Conservation (phyloP, 441 rosid species). For the Dalechampia spathulata region DNA sequence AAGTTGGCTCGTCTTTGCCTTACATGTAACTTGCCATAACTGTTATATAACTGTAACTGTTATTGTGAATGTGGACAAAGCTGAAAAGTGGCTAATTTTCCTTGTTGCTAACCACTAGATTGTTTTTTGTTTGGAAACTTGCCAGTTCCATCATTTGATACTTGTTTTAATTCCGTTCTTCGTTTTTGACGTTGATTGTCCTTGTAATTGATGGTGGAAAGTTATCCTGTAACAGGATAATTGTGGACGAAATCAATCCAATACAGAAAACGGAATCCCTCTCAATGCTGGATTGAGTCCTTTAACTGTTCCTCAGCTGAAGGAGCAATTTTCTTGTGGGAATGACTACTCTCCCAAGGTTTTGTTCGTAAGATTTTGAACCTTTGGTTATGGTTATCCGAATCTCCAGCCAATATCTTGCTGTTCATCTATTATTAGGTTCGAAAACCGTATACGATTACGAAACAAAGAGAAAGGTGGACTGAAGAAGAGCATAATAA, state of each 20-base stretch:
- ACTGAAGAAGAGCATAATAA: slow-evolving; percentile 75
- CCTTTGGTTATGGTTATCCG: not conserved
- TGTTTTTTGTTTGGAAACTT: too few relatives aligned
- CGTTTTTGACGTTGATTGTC: too few relatives aligned
- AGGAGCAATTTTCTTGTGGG: slow-evolving; percentile 33
- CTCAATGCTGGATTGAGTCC: slow-evolving; percentile 18
- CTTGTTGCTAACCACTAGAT: too few relatives aligned
- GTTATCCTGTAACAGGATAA: too few relatives aligned
- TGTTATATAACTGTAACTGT: too few relatives aligned
- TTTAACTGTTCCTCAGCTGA: slow-evolving; percentile 19
- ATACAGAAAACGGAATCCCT: slow-evolving; percentile 25
- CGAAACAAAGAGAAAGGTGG: slow-evolving; percentile 90
- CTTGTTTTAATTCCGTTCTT: too few relatives aligned
- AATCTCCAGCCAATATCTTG: not conserved
- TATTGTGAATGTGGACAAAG: too few relatives aligned
- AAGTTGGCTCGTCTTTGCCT: too few relatives aligned
- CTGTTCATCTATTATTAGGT: slow-evolving; percentile 25
- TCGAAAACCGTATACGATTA: slow-evolving; percentile 74
- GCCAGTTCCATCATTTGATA: too few relatives aligned
- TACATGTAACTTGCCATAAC: too few relatives aligned
- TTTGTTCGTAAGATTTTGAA: slow-evolving; percentile 7
- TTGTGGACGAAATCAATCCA: slow-evolving; percentile 17
- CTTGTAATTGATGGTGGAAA: too few relatives aligned
- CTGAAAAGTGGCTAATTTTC: too few relatives aligned
- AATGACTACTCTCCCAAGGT: slow-evolving; percentile 58